Evolutionary conservation across 169 alveolate species (phyloP), one percentile per base, ranked within the genome.

Genomic region (Pseudocohnilembus persalinus): DNA sequence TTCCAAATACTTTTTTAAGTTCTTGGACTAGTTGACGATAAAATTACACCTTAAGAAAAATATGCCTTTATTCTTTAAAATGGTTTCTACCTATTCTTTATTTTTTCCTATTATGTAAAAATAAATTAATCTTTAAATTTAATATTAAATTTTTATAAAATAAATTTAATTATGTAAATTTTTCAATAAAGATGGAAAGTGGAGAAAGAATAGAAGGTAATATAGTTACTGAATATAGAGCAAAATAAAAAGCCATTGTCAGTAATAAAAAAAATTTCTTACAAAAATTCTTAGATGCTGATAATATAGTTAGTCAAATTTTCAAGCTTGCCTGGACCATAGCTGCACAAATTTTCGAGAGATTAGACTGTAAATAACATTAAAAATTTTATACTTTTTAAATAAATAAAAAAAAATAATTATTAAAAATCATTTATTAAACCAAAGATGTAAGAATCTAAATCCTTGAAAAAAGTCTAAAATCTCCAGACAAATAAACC

Each of bases 241-340:
- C 0, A n/a, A 24, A 79, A 63, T 49, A 49, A 26, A 79, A 79
- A 29, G 29, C 34, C n/a, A 24, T 31, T 64, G 31, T 79, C 0
- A n/a, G 31, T 27, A 0, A 24, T 28, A 33, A 79, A 63, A 79
- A 79, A 49, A 79, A 79, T 15, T 30, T 73, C 29, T n/a, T 79
- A 28, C 0, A 29, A 25, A n/a, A 68, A 28, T 79, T 79, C 84
- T 28, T 79, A 0, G 64, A 68, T 1, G 84, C 75, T 20, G 84
- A 79, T 64, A 35, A 79, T 11, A 35, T 79, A 25, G 63, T 79
- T 6, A 73, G 84, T 34, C n/a, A 79, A 28, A 28, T 79, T 4
- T 68, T 79, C 49, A 74, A 74, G 11, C 80, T 86, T 74, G 90
- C 75, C 15, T 79, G 31, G 81, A 74, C 86, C 1, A 79, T 86